Conservation (phyloP, 2,329 filamentous ascomycete genomes). For the Simplicillium sp. region DNA sequence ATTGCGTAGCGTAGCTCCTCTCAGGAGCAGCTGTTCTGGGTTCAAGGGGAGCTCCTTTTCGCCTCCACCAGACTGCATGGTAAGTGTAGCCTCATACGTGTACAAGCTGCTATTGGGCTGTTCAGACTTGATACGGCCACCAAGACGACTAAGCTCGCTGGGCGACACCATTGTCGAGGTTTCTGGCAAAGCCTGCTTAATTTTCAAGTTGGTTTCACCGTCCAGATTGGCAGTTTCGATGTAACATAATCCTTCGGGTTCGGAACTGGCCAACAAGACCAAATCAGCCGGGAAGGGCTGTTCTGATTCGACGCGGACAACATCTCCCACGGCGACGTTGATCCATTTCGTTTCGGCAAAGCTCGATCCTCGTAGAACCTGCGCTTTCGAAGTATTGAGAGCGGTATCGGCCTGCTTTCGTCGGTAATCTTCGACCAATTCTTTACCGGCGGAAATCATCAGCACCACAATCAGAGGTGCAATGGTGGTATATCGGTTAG, state of each 20-base stretch:
- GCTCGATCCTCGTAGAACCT: conserved; percentile 69
- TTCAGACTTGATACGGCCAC: conserved; percentile 82
- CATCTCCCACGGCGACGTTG: conserved; percentile 84
- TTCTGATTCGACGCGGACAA: conserved; percentile 87
- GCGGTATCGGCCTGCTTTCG: conserved; percentile 78
- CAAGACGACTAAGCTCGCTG: conserved; percentile 73
- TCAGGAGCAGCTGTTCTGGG: conserved; percentile 85
- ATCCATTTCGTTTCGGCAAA: conserved; percentile 92
- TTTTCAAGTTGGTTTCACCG: conserved; percentile 96
- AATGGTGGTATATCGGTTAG: conserved; percentile 93
- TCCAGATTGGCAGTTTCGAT: conserved; percentile 98
- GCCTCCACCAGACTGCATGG: conserved; percentile 78
- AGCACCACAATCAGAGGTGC: conserved; percentile 86
- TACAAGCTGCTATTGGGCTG: conserved; percentile 98
- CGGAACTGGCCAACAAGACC: conserved; percentile 85
- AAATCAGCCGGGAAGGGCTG: conserved; percentile 91
- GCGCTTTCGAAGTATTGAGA: conserved; percentile 80
- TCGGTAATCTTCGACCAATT: conserved; percentile 87
- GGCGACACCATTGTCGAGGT: conserved; percentile 81
- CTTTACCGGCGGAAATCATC: conserved; percentile 90
- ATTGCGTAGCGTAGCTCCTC: conserved; percentile 89
- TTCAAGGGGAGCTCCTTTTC: conserved; percentile 87
- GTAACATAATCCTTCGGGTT: conserved; percentile 95
- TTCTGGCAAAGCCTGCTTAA: conserved; percentile 94
- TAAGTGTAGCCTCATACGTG: conserved; percentile 94